These are phyloP conservation scores for Dinochytrium kinnereticum DNA, from an alignment of 371 early-diverging fungal genomes.

Conservation along the genomic window DNA sequence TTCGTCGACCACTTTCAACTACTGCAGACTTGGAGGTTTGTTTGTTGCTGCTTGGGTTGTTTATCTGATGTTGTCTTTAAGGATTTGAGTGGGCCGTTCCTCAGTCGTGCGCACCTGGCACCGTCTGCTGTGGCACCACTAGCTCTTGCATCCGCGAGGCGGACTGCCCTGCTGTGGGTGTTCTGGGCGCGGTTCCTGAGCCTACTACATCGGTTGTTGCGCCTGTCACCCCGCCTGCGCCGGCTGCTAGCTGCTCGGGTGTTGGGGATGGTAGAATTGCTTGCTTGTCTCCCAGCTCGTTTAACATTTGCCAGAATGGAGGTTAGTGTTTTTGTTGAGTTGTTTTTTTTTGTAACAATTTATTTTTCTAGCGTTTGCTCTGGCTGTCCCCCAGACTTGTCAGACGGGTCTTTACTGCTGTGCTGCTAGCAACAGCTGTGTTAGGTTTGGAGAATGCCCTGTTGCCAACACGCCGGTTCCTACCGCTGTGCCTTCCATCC, in stretches of 20 bases:
- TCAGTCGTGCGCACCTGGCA: conserved; percentile 24
- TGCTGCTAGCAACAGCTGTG: not conserved
- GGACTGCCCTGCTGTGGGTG: not conserved
- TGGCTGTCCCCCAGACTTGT: conserved; percentile 10
- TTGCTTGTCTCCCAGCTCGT: not conserved
- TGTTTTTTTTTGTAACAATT: not conserved
- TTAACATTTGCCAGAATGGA: conserved; percentile 18
- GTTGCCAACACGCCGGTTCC: not conserved
- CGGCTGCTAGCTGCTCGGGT: not conserved
- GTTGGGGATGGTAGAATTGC: conserved; percentile 3
- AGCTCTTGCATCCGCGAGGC: conserved; percentile 6
- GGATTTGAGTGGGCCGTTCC: not conserved
- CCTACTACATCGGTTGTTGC: too few relatives aligned
- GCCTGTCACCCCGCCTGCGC: not conserved
- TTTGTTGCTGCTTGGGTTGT: too few relatives aligned
- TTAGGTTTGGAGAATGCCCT: not conserved
- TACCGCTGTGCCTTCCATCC: not conserved
- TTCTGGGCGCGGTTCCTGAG: too few relatives aligned
- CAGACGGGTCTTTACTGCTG: conserved; percentile 13
- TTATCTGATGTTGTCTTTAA: too few relatives aligned
- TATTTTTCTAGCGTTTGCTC: conserved; percentile 12
- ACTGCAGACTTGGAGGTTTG: not conserved
- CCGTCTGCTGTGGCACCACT: not conserved
- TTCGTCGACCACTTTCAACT: conserved; percentile 6
- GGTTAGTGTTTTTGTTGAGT: not conserved